Evolutionary conservation across 2,329 filamentous ascomycete species (phyloP), one percentile per base, ranked within the genome.

Genomic region (Karstenula rhodostoma): DNA sequence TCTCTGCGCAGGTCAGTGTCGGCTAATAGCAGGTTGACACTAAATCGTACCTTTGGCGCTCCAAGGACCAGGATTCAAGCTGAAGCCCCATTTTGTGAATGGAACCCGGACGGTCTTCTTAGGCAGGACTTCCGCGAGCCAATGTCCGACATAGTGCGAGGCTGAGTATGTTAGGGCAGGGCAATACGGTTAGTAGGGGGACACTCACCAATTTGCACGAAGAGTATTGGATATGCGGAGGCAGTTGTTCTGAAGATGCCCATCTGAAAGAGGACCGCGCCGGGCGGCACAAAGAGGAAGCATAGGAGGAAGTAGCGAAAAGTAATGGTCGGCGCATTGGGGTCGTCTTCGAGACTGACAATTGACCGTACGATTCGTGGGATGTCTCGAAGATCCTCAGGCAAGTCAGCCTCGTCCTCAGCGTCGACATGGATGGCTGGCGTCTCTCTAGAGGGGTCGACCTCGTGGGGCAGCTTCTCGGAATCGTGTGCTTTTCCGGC

Each of bases 171-270:
- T 44, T 13, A 22, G 33, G 19, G 32, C 25, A 19, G 42, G 3
- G n/a, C 25, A 22, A 15, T 15, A 25, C 9, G 17, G 10, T 4
- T 10, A 25, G 19, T 25, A 32, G 7, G 8, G 32, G 4, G 22
- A 33, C 19, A 17, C 55, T 25, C 55, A 64, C 64, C 63, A 19
- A 87, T 85, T 65, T 86, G 84, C 33, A 88, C 86, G 62, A 89
- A 88, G 70, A 88, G 87, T 50, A 88, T 82, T 0, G 85, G 86
- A 68, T 87, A 89, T 0, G 83, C 82, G 0, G 85, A 84, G 46
- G 81, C 82, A 0, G 86, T 88, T 1, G 86, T 88, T 47, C 86
- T 81, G 67, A 82, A 88, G 51, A 82, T 79, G 61, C 81, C 83
- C 80, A 87, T 83, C 67, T 85, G 82, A 5, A 83, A 85, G 2